Evolutionary conservation across 2,329 filamentous ascomycete genomes (phyloP), one percentile per base, ranked within the genome.

Genomic region (Stemphylium vesicarium): DNA sequence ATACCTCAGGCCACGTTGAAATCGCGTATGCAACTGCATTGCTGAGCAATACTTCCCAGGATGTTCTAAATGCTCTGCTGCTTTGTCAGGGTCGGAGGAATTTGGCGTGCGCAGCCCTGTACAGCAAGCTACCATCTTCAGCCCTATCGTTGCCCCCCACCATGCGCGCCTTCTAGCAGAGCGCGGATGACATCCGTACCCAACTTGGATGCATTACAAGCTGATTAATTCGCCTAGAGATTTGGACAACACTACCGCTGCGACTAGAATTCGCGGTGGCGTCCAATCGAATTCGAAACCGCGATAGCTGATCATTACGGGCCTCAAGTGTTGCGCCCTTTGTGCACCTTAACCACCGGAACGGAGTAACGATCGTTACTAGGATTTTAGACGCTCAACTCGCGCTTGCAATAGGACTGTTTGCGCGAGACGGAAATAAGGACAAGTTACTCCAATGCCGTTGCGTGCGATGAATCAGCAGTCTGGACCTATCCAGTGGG

Each of bases 201-300:
- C 18, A 29, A 36, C 29, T 39, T 41, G 13, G 15, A 41, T 39
- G 18, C 48, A 49, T 36, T 32, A 37, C 41, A 15, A 36, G 59
- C 51, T 60, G 56, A 62, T 37, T 59, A 60, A 62, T 59, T 50
- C 35, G 16, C 33, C 45, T 49, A 49, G 33, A 36, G 22, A 40
- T 22, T 37, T 52, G 45, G 31, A 5, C 15, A 13, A 36, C 18
- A 7, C 33, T 33, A 16, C 20, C 40, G 46, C 41, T 50, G 18
- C 15, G 15, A 16, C 8, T 37, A 13, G 31, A 22, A 15, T 41
- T 43, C 13, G 16, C 26, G 4, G 43, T 51, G 43, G 52, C 56
- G 47, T 44, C 48, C 32, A 50, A 49, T 42, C n/a, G 31, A 16
- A 11, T 35, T 8, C 16, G 18, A 24, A 24, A 24, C 12, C 42